Percentiles rank a stretch among this genome's conserved stretches.
Conservation (phyloP, 192 early-diverging fungal species). For the Fimicolochytrium jonesii region DNA sequence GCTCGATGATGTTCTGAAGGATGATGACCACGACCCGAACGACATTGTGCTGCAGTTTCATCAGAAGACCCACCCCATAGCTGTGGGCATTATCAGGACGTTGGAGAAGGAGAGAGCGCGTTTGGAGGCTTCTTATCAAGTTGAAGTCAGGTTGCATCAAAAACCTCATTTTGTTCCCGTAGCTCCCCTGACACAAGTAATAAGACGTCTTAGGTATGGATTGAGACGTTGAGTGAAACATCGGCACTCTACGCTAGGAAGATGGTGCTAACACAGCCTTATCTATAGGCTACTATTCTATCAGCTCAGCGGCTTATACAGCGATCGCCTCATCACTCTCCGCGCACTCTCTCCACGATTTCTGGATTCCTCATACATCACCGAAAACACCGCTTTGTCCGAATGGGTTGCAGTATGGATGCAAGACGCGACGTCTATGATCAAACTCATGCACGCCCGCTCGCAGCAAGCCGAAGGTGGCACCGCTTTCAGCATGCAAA, state of each 20-base stretch:
- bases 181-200: conserved; percentile 20
- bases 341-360: conserved; percentile 21
- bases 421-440: not conserved
- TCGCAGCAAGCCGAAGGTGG: not conserved
- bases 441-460: not conserved
- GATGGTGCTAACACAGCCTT: not conserved
- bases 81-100: conserved; percentile 20
- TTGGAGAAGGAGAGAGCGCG: conserved; percentile 26
- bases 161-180: conserved; percentile 23
- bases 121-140: conserved; percentile 25
- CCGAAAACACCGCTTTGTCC: not conserved
- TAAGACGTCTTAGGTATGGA: conserved; percentile 16
- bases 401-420: conserved; percentile 2
- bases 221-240: no score
- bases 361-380: conserved; percentile 8
- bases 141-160: conserved; percentile 13
- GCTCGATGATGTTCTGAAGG: conserved; percentile 4
- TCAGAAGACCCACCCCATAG: conserved; percentile 21
- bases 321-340: conserved; percentile 22
- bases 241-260: not conserved
- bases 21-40: not conserved
- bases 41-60: conserved; percentile 9
- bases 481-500: not conserved
- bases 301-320: conserved; percentile 15
- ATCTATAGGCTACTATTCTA: conserved; percentile 26